Percentiles rank a stretch among this genome's conserved stretches.
Conservation (phyloP, 106 monocot genomes). For the Gastrodia elata region DNA sequence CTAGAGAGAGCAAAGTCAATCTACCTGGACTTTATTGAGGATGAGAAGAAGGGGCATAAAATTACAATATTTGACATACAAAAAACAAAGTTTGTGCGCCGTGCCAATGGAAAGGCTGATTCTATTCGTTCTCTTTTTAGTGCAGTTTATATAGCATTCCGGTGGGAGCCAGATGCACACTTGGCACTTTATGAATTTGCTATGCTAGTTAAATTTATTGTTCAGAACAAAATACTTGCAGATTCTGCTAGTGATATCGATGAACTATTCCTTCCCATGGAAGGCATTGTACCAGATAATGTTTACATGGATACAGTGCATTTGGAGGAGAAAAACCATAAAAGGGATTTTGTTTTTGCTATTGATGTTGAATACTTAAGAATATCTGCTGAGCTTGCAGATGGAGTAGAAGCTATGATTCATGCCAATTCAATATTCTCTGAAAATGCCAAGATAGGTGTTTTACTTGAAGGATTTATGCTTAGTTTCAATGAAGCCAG, state of each 20-base stretch:
- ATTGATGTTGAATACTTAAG: slow-evolving; percentile 64
- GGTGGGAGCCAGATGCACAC: slow-evolving; percentile 87
- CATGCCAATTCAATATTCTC: slow-evolving; percentile 82
- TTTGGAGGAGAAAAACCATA: slow-evolving; percentile 29
- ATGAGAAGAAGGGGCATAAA: slow-evolving; percentile 29
- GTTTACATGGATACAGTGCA: slow-evolving; percentile 12
- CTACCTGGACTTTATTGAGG: slow-evolving; percentile 46
- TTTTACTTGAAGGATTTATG: slow-evolving; percentile 60
- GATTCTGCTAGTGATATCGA: slow-evolving; percentile 22
- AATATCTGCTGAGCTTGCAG: slow-evolving; percentile 73
- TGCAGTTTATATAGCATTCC: slow-evolving; percentile 59
- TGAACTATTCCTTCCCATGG: slow-evolving; percentile 4
- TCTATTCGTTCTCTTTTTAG: slow-evolving; percentile 69
- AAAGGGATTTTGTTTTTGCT: slow-evolving; percentile 61
- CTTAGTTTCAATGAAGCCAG: slow-evolving; percentile 68
- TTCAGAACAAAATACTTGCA: slow-evolving; percentile 33
- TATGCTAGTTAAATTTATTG: slow-evolving; percentile 34
- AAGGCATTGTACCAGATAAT: slow-evolving; percentile 18
- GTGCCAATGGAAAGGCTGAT: slow-evolving; percentile 50
- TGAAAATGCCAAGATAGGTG: slow-evolving; percentile 74
- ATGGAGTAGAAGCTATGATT: slow-evolving; percentile 68
- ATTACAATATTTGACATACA: slow-evolving; percentile 69
- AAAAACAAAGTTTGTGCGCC: slow-evolving; percentile 76
- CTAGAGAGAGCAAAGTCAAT: slow-evolving; percentile 54
- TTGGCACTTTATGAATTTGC: slow-evolving; percentile 52